phyloP scores from a whole-genome alignment of 1,284 basidiomycete genomes.

The Sanghuangporus baumii region DNA sequence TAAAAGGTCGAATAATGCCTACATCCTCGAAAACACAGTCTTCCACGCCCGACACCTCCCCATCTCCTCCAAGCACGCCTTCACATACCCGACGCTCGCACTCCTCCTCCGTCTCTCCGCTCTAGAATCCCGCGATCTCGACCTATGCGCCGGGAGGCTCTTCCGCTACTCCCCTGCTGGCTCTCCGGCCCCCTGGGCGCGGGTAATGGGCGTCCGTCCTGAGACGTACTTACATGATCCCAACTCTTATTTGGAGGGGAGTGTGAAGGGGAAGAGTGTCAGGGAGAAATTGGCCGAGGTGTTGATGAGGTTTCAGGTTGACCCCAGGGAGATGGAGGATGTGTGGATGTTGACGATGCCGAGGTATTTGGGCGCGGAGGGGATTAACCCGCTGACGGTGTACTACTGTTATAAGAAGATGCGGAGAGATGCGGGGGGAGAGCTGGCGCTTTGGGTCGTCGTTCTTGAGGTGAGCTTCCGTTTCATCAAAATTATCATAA shows the following conservation, averaged over 20 bases:
- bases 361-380: slow-evolving; percentile 60
- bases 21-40: slow-evolving; percentile 48
- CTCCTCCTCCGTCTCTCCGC: slow-evolving; percentile 54
- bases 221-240: slow-evolving; percentile 41
- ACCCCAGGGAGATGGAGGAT: slow-evolving; percentile 32
- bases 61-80: slow-evolving; percentile 43
- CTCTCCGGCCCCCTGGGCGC: slow-evolving; percentile 25
- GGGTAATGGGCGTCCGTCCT: slow-evolving; percentile 43
- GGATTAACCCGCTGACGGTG: slow-evolving; percentile 71
- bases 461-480: slow-evolving; percentile 50
- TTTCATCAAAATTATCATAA: too few relatives aligned
- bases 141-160: slow-evolving; percentile 44
- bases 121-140: slow-evolving; percentile 46
- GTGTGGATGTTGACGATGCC: slow-evolving; percentile 78
- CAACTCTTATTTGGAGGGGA: background rate
- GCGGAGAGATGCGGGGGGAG: background rate
- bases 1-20: slow-evolving; percentile 26
- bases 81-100: slow-evolving; percentile 61
- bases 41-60: slow-evolving; percentile 58
- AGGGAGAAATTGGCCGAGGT: slow-evolving; percentile 10
- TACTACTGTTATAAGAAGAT: slow-evolving; percentile 57
- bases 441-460: slow-evolving; percentile 36
- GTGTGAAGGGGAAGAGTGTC: background rate
- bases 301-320: slow-evolving; percentile 16
- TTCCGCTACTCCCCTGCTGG: slow-evolving; percentile 44